phyloP scores from a whole-genome alignment of 2,329 filamentous ascomycete genomes.

The Dendrostoma leiphaemia region DNA sequence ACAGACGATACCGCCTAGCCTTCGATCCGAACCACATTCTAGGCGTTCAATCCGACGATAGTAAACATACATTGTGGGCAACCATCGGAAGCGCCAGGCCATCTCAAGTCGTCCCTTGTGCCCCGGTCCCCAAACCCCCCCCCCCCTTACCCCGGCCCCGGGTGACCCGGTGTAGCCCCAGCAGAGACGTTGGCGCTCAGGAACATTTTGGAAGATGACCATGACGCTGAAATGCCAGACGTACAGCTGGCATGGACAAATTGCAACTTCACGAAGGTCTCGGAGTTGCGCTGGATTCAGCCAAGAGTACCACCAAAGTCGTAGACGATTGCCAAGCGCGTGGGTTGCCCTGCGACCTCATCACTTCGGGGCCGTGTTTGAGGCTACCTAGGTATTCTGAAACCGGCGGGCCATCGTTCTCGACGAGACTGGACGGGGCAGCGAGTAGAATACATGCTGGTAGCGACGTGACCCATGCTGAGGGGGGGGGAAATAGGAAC shows the following conservation, averaged over 20 bases:
- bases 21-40: too few species aligned
- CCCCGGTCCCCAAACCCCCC: too few species aligned
- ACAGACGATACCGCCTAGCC: too few species aligned
- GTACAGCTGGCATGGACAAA: background rate
- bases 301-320: background rate
- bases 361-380: slow-evolving; percentile 27
- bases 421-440: background rate
- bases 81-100: too few species aligned
- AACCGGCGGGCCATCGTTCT: slow-evolving; percentile 27
- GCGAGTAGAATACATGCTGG: slow-evolving; percentile 6
- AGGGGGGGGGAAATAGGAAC: too few species aligned
- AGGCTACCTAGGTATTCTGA: slow-evolving; percentile 45
- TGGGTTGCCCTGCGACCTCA: slow-evolving; percentile 3
- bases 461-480: slow-evolving; percentile 5
- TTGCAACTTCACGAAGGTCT: background rate
- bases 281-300: background rate
- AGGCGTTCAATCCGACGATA: too few species aligned
- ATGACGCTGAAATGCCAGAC: too few species aligned
- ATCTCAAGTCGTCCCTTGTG: too few species aligned
- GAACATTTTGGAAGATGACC: too few species aligned
- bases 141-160: too few species aligned
- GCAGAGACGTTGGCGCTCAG: background rate
- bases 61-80: too few species aligned
- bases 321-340: background rate
- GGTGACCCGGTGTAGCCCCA: too few species aligned